phyloP scores from a whole-genome alignment of 225 moss, liverwort and hornwort species.

The Rhytidiadelphus loreus region DNA sequence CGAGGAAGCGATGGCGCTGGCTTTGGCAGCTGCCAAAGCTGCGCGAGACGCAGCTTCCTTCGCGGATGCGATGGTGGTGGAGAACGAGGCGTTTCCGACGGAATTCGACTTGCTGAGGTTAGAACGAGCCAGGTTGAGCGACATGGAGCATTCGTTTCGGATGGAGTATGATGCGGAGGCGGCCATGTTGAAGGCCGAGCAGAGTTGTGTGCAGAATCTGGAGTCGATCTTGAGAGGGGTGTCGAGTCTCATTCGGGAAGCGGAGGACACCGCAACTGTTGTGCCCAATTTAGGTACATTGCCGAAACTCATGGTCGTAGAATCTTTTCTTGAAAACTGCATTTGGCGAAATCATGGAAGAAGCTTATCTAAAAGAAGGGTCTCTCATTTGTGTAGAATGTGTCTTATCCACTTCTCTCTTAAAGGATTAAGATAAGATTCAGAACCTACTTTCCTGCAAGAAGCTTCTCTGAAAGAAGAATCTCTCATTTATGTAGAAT shows the following conservation, averaged over 20 bases:
- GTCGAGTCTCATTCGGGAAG: background rate
- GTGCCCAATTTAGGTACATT: constrained; percentile 7
- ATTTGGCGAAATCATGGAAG: background rate
- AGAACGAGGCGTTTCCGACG: constrained; percentile 48
- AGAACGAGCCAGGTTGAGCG: constrained; percentile 79
- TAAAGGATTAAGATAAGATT: background rate
- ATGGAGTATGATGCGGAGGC: constrained; percentile 23
- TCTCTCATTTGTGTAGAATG: background rate
- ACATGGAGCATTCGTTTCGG: constrained; percentile 54
- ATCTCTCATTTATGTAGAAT: background rate
- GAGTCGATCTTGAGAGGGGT: constrained; percentile 25
- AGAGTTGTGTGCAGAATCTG: constrained; percentile 7
- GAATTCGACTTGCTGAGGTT: constrained; percentile 71
- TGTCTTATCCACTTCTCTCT: background rate
- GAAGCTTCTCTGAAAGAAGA: background rate
- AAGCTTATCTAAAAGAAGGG: background rate
- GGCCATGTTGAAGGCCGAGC: constrained; percentile 26
- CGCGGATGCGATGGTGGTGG: background rate
- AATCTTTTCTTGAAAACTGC: background rate
- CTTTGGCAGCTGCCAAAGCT: constrained; percentile 62
- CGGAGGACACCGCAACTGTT: background rate
- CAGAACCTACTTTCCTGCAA: background rate
- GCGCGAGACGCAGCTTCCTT: constrained; percentile 58
- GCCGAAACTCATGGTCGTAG: background rate
- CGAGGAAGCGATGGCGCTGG: constrained; percentile 61